Evolutionary conservation across 495 filamentous ascomycete genomes (phyloP), one percentile per base, ranked within the genome.

Genomic region (Penicillium nucicola): DNA sequence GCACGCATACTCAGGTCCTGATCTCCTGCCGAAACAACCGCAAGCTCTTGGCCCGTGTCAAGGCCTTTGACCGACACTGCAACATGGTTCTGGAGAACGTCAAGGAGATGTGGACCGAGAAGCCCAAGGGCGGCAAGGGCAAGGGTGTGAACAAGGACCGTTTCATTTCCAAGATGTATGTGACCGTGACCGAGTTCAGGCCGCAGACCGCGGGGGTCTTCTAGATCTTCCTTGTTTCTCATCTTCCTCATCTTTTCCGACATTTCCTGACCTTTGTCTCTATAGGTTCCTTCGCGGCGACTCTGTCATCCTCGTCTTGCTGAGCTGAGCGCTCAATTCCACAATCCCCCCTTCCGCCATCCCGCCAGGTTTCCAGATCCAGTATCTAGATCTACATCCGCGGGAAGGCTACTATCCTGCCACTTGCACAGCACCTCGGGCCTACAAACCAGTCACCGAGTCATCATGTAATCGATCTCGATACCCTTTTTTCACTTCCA

Each of bases 101-200:
- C 31, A 98, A 97, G 78, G 93, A 98, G 77, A 97, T 98, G 91
- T 98, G 93, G 93, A 96, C 90, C 5, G 93, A 98, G 75, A 90
- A 85, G 46, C 92, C 93, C 31, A 82, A 88, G 55, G 90, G 90
- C 20, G 87, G 88, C 75, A 92, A 90, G 74, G 90, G 92, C 45
- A 83, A 86, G 67, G 87, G 89, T 28, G 88, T 96, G 32, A 97
- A 98, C 74, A 97, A 97, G 81, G 93, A 98, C 71, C 79, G 95
- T 25, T 98, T 97, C 71, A 91, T 97, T 61, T 95, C 89, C 79
- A 98, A 98, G 78, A 90, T 98, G 93, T 96, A 67, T 50, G 87
- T 77, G 22, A n/a, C n/a, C n/a, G 46, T 25, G 15, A 45, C 17
- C 17, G n/a, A 1, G 17, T 6, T 33, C 2, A 10, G 25, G 10